Percentiles rank a stretch among this genome's conserved stretches.
Evolutionary conservation across 768 basidiomycete genomes (phyloP).

Genomic region (Xanthoconium purpureum): DNA sequence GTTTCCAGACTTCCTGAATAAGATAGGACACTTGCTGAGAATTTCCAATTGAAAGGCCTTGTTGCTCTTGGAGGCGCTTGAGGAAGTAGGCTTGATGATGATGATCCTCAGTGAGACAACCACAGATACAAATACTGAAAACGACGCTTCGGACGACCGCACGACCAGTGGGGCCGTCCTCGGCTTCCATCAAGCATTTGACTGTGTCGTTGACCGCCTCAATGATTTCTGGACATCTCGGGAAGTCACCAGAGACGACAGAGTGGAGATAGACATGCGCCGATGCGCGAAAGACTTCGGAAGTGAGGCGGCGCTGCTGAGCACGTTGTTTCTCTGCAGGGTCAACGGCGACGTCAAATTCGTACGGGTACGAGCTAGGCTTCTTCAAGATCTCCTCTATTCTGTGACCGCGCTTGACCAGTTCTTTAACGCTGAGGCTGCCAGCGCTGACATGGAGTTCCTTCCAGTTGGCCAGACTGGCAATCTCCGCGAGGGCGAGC

Average conservation of each 20-base stretch:
- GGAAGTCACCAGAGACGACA: slow-evolving; percentile 72
- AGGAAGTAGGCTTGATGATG: slow-evolving; percentile 43
- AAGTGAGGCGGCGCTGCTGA: slow-evolving; percentile 43
- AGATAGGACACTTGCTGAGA: slow-evolving; percentile 51
- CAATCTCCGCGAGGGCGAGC: slow-evolving; percentile 75
- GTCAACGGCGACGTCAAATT: not conserved
- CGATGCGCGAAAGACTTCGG: slow-evolving; percentile 70
- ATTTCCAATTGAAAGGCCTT: slow-evolving; percentile 60
- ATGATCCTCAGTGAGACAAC: slow-evolving; percentile 58
- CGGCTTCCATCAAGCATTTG: slow-evolving; percentile 40
- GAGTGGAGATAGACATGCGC: slow-evolving; percentile 73
- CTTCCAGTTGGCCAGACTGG: slow-evolving; percentile 68
- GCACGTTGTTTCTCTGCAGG: slow-evolving; percentile 7
- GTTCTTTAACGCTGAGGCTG: slow-evolving; percentile 54
- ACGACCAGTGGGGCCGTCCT: slow-evolving; percentile 38
- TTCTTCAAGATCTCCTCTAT: slow-evolving; percentile 44
- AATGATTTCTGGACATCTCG: slow-evolving; percentile 61
- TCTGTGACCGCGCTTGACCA: slow-evolving; percentile 50
- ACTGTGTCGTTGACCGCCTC: slow-evolving; percentile 54
- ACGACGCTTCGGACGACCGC: slow-evolving; percentile 75
- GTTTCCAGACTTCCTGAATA: slow-evolving; percentile 59
- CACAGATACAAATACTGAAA: slow-evolving; percentile 72
- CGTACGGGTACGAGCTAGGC: slow-evolving; percentile 9
- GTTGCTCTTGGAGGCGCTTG: slow-evolving; percentile 48
- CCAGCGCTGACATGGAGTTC: slow-evolving; percentile 36